Base-by-base conservation (phyloP, 2,329 filamentous ascomycete genomes). In the Cadophora sp. region DNA sequence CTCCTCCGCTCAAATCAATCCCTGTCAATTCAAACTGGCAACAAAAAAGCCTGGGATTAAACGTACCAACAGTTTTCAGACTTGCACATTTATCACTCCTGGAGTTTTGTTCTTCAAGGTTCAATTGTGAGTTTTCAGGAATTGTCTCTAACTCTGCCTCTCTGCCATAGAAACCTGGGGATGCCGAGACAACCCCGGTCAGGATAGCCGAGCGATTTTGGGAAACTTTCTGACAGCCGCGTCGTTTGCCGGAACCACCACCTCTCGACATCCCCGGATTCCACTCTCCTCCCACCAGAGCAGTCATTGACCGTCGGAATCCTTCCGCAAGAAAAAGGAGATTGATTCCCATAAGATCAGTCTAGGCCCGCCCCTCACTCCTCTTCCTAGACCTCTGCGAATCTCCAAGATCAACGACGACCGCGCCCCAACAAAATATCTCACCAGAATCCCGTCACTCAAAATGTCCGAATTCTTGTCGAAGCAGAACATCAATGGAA, bases 401-500 rank as follows among this genome's bases (percentile, higher is more conserved):
- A 51, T 16, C 33, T 45, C 53, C 50, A 20, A 6, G n/a, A 51
- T 8, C 36, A 14, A 30, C 51, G 58, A 43, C 27, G n/a, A 47
- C 45, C 61, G 47, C 27, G 50, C 45, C 60, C 30, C 59, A 56
- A 62, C 58, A 63, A 64, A 60, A 66, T 66, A 71, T 65, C 61
- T 43, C 59, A 68, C 60, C 66, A 62, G 58, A 69, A 30, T 51
- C 64, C 41, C 53, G 20, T 51, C 72, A 66, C 68, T 70, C 66
- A 51, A 59, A 60, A 58, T 55, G 55, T 30, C 50, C 59, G 51
- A 72, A 61, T 71, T 66, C 56, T 50, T 72, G 58, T 84, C 89
- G 70, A 84, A 84, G 72, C 84, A 89, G 75, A 93, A 91, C 77
- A 81, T 95, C 77, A 88, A 93, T 80, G 92, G 91, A 77, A 87